These are phyloP conservation scores for Schizothecium vesticola DNA, from an alignment of 495 filamentous ascomycete genomes.

Conservation along the genomic window DNA sequence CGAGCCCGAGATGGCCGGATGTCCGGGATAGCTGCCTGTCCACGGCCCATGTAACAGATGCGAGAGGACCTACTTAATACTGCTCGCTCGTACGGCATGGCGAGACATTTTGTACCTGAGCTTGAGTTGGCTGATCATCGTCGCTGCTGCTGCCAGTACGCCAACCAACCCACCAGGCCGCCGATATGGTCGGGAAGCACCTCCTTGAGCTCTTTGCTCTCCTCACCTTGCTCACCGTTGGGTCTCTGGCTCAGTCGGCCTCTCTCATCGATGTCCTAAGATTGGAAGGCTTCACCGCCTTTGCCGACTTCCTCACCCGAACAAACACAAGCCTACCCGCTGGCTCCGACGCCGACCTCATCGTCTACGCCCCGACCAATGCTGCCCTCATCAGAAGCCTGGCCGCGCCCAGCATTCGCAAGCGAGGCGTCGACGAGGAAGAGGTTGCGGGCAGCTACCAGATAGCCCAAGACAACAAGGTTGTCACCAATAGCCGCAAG, in stretches of 20 bases:
- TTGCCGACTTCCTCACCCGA: neutral
- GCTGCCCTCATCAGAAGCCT: neutral
- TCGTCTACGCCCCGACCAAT: constrained; percentile 8
- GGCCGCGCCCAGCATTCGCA: neutral
- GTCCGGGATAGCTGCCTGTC: neutral
- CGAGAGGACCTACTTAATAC: neutral
- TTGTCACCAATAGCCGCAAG: neutral
- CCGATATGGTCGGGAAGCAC: neutral
- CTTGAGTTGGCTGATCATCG: neutral
- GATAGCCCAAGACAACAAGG: neutral
- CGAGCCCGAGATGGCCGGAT: neutral
- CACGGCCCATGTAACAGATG: neutral
- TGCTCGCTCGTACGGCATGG: neutral
- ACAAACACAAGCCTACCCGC: neutral
- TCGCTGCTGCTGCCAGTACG: neutral
- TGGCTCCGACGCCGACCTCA: neutral
- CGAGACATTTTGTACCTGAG: neutral
- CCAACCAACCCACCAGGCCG: neutral
- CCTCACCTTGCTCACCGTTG: constrained; percentile 3
- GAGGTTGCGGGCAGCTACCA: neutral
- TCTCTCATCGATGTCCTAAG: constrained; percentile 5
- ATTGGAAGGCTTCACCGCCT: constrained; percentile 8
- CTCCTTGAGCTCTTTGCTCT: neutral
- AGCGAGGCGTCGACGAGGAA: neutral
- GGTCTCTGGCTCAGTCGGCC: constrained; percentile 8